Conservation (phyloP, 2,329 filamentous ascomycete genomes). For the Ophioceras dolichostomum region DNA sequence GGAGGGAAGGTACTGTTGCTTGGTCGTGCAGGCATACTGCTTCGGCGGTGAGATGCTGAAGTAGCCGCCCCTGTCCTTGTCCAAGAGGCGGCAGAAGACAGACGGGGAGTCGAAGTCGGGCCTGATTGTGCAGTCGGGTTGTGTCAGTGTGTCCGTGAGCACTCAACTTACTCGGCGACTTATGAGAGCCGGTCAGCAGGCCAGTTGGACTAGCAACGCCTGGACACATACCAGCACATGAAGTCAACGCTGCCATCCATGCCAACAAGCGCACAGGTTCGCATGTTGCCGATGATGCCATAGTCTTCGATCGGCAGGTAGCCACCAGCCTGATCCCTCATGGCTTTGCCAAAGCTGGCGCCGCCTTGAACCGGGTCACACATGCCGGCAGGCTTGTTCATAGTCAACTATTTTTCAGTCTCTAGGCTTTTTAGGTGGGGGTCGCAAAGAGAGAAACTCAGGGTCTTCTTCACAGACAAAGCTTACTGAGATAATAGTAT, state of each 20-base stretch:
- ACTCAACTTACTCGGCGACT: too few relatives aligned
- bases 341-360: slow-evolving; percentile 8
- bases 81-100: slow-evolving; percentile 61
- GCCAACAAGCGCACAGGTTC: slow-evolving; percentile 63
- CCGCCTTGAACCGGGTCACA: too few relatives aligned
- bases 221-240: slow-evolving; percentile 77
- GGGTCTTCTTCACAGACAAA: too few relatives aligned
- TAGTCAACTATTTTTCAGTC: too few relatives aligned
- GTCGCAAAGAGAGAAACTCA: too few relatives aligned
- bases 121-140: too few relatives aligned
- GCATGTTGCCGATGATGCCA: slow-evolving; percentile 72
- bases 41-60: slow-evolving; percentile 52
- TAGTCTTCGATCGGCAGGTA: slow-evolving; percentile 62
- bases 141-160: too few relatives aligned
- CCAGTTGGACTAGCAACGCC: slow-evolving; percentile 9
- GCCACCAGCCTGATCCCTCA: slow-evolving; percentile 24
- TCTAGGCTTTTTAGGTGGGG: too few relatives aligned
- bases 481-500: too few relatives aligned
- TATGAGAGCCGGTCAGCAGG: slow-evolving; percentile 15
- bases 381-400: too few relatives aligned
- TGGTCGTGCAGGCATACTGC: slow-evolving; percentile 48
- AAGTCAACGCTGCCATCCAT: slow-evolving; percentile 65
- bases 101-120: slow-evolving; percentile 70
- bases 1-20: slow-evolving; percentile 66
- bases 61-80: slow-evolving; percentile 63